Evolutionary conservation across 352 stramenopile genomes (phyloP), one percentile per base, ranked within the genome.

Genomic region (Phytophthora idaei): DNA sequence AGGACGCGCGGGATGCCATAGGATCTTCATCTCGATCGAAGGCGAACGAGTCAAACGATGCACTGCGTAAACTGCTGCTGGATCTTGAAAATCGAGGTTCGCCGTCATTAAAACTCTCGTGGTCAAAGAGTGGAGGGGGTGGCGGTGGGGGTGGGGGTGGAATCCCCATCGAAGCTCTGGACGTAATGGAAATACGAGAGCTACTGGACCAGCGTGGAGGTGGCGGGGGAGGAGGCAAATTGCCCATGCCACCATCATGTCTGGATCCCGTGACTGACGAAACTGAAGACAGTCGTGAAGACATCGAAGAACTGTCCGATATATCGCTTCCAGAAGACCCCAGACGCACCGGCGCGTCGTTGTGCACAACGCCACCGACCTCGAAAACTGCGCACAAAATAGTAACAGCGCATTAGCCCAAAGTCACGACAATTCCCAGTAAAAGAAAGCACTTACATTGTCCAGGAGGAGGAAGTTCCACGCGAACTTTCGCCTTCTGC

Each of bases 391-490:
- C 11, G 28, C 34, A 73, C 27, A 69, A 48, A 28, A 5, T 47
- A 29, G 32, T 4, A 61, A 62, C 15, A 37, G 14, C 11, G 37
- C 14, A 28, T 15, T 32, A 42, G 36, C n/a, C 36, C 36, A 5
- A 15, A 42, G 5, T 42, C 34, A 21, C 14, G 29, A 17, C 17
- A 41, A 42, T 29, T 41, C 9, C 28, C 34, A 54, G 6, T 14
- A 42, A 36, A 36, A 69, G 21, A 21, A 55, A 45, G 14, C 47
- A 84, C 82, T 64, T 79, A 92, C 85, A 94, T 64, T 94, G 80
- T 42, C 87, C 87, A 53, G 87, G 87, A 2, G 85, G 79, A 3
- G 87, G 87, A 2, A 92, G 64, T 49, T 95, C 87, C 4, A 95
- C 71, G 9, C 83, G 85, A 29, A 90, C 72, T 69, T 88, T 88